A percentile compares a stretch with the other conserved stretches of the same genome.
Evolutionary conservation across 2,329 filamentous ascomycete species (phyloP).

Genomic region (Sclerotiophoma versabilis): DNA sequence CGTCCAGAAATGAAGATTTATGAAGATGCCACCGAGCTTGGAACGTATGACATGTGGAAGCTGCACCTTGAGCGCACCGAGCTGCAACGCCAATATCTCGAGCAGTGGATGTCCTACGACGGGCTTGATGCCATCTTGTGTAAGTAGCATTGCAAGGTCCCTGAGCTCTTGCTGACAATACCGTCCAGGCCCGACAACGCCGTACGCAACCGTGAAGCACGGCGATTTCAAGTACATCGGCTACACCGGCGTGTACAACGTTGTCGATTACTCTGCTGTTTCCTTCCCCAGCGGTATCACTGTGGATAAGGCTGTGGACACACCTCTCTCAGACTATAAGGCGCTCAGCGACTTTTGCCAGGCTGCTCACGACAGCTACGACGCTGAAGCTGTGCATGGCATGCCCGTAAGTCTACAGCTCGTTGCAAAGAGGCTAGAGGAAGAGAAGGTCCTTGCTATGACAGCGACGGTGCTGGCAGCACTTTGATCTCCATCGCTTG

Average conservation of each 20-base stretch:
- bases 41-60: conserved; percentile 58
- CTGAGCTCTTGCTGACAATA: conserved; percentile 8
- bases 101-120: conserved; percentile 53
- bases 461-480: conserved; percentile 46
- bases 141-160: conserved; percentile 10
- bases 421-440: conserved; percentile 50
- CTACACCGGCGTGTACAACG: conserved; percentile 57
- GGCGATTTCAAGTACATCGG: conserved; percentile 56
- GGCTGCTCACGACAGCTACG: conserved; percentile 49
- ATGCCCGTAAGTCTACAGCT: conserved; percentile 55
- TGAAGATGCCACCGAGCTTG: conserved; percentile 52
- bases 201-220: conserved; percentile 53
- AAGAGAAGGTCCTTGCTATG: conserved; percentile 54
- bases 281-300: conserved; percentile 54
- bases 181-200: conserved; percentile 51
- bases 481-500: neutral
- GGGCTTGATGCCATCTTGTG: conserved; percentile 56
- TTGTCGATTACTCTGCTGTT: conserved; percentile 56
- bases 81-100: conserved; percentile 53
- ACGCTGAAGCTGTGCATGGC: conserved; percentile 50
- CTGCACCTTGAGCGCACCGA: conserved; percentile 56
- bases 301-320: conserved; percentile 51
- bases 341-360: conserved; percentile 51
- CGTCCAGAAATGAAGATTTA: conserved; percentile 60
- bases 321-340: conserved; percentile 28